Evolutionary conservation across 2,329 filamentous ascomycete genomes (phyloP), one percentile per base, ranked within the genome.

Genomic region (Sodiomyces alkalinus): DNA sequence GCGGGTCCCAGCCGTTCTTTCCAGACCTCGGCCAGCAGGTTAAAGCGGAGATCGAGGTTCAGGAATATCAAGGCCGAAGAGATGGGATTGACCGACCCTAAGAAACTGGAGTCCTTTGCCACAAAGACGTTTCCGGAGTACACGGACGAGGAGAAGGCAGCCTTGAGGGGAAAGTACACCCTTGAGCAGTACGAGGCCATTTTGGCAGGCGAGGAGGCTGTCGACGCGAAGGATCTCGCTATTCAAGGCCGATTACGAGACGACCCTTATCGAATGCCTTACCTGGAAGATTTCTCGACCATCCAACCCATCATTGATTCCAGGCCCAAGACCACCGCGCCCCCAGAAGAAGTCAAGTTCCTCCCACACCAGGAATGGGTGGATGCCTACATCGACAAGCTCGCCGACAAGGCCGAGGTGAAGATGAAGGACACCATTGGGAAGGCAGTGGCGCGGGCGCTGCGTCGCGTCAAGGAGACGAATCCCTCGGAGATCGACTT

Each of bases 241-340:
- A 62, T 71, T 19, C 79, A 90, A 55, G 80, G 76, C 39, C 64
- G 71, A 23, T 52, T 80, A 41, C 74, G 83, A 35, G 64, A 60
- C 30, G 85, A 92, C 48, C 66, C 74, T 7, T 80, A 81, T 61
- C 62, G 63, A 29, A 58, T 86, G 27, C 62, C 70, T 35, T 90
- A 92, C 51, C 56, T 87, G 31, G 85, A 94, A 49, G 82, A 92
- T 51, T 79, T 93, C 45, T 71, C 78, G 34, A 67, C 68, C 32
- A 66, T 87, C 37, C 71, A 82, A 45, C 81, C 83, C 29, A 63
- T 81, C 27, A 68, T 90, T 35, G 87, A 96, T 57, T 68, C 76
- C 47, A 71, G 60, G 49, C 67, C 55, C 40, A 62, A 55, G 33
- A 55, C 44, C 51, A 26, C 51, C 54, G 47, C 55, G 49, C 32